These are phyloP conservation scores for Penicillium brasilianum DNA, from an alignment of 2,329 filamentous ascomycete species.

Conservation along the genomic window DNA sequence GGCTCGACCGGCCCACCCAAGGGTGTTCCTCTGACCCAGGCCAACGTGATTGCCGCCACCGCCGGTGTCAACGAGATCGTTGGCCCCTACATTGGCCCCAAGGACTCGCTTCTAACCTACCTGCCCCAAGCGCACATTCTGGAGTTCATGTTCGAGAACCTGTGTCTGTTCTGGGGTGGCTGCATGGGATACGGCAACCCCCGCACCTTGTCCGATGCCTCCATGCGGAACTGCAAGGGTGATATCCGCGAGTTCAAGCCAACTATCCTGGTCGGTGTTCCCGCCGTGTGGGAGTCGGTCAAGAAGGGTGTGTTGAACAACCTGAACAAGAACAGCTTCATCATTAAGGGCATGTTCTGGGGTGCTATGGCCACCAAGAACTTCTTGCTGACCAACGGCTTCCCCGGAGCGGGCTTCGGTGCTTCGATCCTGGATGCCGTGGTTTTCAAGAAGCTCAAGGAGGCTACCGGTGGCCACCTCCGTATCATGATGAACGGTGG, in stretches of 20 bases:
- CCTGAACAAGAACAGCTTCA: conserved; percentile 71
- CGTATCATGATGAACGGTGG: conserved; percentile 94
- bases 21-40: conserved; percentile 82
- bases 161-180: conserved; percentile 85
- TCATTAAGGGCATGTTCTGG: conserved; percentile 81
- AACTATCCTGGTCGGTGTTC: conserved; percentile 90
- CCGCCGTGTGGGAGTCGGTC: conserved; percentile 95
- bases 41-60: conserved; percentile 77
- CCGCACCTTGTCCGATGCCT: conserved; percentile 82
- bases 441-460: conserved; percentile 90
- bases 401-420: conserved; percentile 58
- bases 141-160: conserved; percentile 93
- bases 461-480: conserved; percentile 84
- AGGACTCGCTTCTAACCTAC: conserved; percentile 84
- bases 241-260: conserved; percentile 93
- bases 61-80: conserved; percentile 81
- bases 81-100: conserved; percentile 75
- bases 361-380: conserved; percentile 65
- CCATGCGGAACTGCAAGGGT: conserved; percentile 86
- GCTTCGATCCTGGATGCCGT: conserved; percentile 75
- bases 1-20: conserved; percentile 89
- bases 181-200: conserved; percentile 93
- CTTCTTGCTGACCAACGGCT: conserved; percentile 60
- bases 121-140: conserved; percentile 94
- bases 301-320: conserved; percentile 89